A percentile compares a stretch with the other conserved stretches of the same genome.
Conservation (phyloP, 441 rosid species). For the Gossypium trilobum region DNA sequence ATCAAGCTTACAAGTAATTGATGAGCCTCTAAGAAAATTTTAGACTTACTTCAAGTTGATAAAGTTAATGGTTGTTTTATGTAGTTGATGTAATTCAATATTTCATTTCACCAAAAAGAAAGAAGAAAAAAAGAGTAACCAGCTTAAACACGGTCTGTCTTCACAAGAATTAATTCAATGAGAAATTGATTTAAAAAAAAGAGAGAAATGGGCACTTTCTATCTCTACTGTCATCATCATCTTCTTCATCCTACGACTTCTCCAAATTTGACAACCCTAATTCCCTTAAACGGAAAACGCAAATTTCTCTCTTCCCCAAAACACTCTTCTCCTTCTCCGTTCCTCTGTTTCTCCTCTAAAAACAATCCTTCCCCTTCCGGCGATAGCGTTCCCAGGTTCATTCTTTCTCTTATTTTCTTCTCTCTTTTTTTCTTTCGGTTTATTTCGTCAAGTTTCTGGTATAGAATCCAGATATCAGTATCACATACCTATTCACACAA, state of each 20-base stretch:
- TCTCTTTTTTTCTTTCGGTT: neutral
- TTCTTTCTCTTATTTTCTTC: neutral
- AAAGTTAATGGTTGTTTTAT: too few relatives aligned
- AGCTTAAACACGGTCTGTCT: too few relatives aligned
- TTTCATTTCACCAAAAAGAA: too few relatives aligned
- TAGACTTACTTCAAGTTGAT: too few relatives aligned
- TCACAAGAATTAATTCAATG: too few relatives aligned
- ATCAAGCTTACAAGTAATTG: too few relatives aligned
- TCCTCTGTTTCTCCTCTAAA: conserved; percentile 31
- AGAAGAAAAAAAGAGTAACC: too few relatives aligned
- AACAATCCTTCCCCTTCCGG: conserved; percentile 33
- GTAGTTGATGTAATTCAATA: too few relatives aligned
- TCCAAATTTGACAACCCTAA: conserved; percentile 12
- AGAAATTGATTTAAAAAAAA: neutral
- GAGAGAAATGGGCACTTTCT: conserved; percentile 20
- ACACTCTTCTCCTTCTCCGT: conserved; percentile 11
- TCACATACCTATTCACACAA: neutral
- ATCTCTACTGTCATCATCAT: conserved; percentile 19
- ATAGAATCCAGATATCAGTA: neutral
- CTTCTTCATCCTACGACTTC: conserved; percentile 12
- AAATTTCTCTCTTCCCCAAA: conserved; percentile 15
- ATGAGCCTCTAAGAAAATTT: too few relatives aligned
- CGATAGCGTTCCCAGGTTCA: conserved; percentile 41
- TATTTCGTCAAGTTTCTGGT: neutral
- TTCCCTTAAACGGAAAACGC: conserved; percentile 10